Evolutionary conservation across 2,329 filamentous ascomycete genomes (phyloP), one percentile per base, ranked within the genome.

Genomic region (Fusarium clavum): DNA sequence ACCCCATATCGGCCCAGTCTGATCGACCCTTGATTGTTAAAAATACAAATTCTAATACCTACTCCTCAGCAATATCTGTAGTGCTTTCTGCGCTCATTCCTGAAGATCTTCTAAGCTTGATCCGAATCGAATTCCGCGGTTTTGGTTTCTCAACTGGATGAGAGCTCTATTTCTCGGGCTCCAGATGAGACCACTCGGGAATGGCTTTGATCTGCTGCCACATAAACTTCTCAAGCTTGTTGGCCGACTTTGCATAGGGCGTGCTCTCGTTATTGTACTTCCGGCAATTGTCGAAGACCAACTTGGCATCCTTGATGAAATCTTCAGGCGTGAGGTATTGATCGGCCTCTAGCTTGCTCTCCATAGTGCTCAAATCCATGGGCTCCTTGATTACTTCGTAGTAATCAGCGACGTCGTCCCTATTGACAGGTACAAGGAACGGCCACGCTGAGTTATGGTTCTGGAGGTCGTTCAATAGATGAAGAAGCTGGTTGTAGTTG

Each of bases 331-430:
- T 94, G 18, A 90, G 88, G 78, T 99, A 99, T 76, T 95, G 88
- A 81, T 98, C 96, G 41, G 94, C 93, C 77, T 98, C 94, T 69
- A 98, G 91, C 81, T 97, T 97, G 73, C 89, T 90, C 81, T 98
- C 96, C 95, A 99, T 98, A 22, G 94, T 98, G 49, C 89, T 91
- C 49, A 98, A 85, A 78, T 98, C 96, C 96, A 99, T 99, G 38
- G 96, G 96, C 79, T 97, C 92, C 78, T 94, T 94, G 84, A 99
- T 99, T 66, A 98, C 94, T 64, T 97, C 94, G 83, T 98, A 98
- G 82, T 99, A 99, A 79, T 99, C 96, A n/a, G 94, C 90, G 0
- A 99, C 96, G 72, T 98, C 96, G 75, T 99, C 96, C 72, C 92
- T 91, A 79, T 97, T 98, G 72, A 99, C 96, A 1, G 96, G 95